Evolutionary conservation across 1,284 basidiomycete species (phyloP).

Genomic region (Ceratobasidium sp.): DNA sequence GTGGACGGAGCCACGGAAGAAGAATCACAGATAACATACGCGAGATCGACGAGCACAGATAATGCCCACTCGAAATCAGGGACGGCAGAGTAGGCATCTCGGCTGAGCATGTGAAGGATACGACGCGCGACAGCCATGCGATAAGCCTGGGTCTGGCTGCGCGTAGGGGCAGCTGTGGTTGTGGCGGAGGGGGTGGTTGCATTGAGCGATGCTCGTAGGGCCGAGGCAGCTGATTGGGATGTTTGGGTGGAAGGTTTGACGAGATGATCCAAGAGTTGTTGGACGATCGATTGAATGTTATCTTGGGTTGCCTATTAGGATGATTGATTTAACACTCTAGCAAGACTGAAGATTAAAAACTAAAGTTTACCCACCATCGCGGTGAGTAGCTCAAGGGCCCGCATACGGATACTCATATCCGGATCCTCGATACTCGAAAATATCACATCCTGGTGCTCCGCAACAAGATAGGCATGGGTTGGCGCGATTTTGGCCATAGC

Average conservation of each 20-base stretch:
- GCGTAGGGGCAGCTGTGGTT: conserved; percentile 62
- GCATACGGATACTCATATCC: conserved; percentile 95
- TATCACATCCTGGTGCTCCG: conserved; percentile 93
- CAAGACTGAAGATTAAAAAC: neutral
- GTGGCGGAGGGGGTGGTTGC: conserved; percentile 55
- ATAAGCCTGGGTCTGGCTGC: conserved; percentile 79
- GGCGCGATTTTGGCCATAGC: conserved; percentile 97
- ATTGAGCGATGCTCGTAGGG: conserved; percentile 62
- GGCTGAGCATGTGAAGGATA: conserved; percentile 85
- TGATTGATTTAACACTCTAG: conserved; percentile 39
- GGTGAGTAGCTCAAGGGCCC: conserved; percentile 92
- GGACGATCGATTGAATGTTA: conserved; percentile 90
- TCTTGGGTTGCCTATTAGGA: conserved; percentile 74
- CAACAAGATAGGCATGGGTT: conserved; percentile 89
- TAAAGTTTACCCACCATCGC: conserved; percentile 77
- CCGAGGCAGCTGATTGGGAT: conserved; percentile 56
- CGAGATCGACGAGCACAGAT: conserved; percentile 90
- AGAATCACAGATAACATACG: conserved; percentile 69
- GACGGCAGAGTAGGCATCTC: conserved; percentile 87
- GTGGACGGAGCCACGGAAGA: neutral
- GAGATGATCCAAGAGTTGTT: conserved; percentile 88
- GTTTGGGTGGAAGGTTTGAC: conserved; percentile 67
- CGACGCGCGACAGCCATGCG: conserved; percentile 83
- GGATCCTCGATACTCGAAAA: conserved; percentile 90
- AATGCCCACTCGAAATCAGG: conserved; percentile 97